These are phyloP conservation scores for Balakata baccata DNA, from an alignment of 345 rosid genomes.

Conservation along the genomic window DNA sequence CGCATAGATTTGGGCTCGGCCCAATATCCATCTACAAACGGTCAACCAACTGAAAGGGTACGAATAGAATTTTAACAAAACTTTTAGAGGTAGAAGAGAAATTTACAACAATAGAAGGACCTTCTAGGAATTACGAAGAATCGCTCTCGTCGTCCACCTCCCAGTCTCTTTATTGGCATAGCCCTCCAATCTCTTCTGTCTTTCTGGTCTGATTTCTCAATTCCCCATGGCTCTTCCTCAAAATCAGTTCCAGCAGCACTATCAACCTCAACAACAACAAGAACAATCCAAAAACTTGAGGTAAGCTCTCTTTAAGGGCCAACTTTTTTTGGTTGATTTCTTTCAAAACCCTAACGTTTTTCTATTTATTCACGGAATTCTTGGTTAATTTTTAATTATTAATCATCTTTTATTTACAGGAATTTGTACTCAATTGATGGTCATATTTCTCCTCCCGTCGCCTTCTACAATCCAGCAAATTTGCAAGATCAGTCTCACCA, in stretches of 20 bases:
- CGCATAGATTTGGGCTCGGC: no score
- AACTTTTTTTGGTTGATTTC: neutral
- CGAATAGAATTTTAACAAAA: neutral
- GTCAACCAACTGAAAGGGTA: neutral
- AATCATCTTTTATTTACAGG: conserved; percentile 22
- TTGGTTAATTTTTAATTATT: neutral
- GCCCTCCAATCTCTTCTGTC: conserved; percentile 16
- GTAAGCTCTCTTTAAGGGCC: conserved; percentile 21
- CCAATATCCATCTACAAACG: no score
- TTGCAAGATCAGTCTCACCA: conserved; percentile 67
- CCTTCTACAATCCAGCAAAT: conserved; percentile 31
- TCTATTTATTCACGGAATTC: neutral
- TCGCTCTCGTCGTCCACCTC: conserved; percentile 18
- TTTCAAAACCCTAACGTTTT: conserved; percentile 25
- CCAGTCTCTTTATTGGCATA: conserved; percentile 11
- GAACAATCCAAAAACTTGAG: conserved; percentile 53
- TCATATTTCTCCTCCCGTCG: conserved; percentile 50
- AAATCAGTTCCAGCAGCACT: conserved; percentile 44
- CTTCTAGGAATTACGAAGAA: conserved; percentile 24
- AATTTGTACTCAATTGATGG: conserved; percentile 25
- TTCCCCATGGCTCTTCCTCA: conserved; percentile 59
- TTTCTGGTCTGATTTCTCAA: neutral
- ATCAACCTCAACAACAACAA: conserved; percentile 31
- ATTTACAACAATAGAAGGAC: neutral
- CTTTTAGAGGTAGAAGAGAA: neutral